Base-by-base conservation (phyloP, 345 rosid genomes). In the Erucastrum elatum region DNA sequence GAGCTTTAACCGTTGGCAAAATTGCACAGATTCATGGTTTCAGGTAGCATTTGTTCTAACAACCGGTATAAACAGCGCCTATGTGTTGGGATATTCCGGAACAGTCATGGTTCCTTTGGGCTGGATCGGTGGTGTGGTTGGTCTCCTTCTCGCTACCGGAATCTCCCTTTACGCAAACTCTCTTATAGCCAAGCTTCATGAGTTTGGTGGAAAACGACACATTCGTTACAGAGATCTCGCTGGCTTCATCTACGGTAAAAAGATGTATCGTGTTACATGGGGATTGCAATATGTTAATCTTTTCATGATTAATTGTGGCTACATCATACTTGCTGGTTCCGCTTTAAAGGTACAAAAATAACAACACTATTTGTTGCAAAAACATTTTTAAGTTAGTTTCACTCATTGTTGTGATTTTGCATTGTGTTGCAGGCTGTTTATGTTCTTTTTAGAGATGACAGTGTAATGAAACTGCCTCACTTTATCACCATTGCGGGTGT, bases 291-390 rank as follows among this genome's bases (percentile, higher is more conserved):
- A 85, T 87, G 79, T 80, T 2, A 84, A 85, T 74, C 88, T 85
- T 68, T 87, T 87, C 81, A 85, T 87, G 90, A 85, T 85, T 62
- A 87, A 84, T 59, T 80, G 82, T 68, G 90, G 90, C 58, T 87
- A 17, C 77, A 85, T 87, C 68, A 85, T 87, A 37, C 75, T 87
- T 71, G 90, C 86, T 64, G 90, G 90, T 76, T 81, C 85, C 0
- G 84, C 86, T 6, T 75, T 84, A 62, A 84, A 84, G 86, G 86
- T 84, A 74, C 34, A 1, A 6, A 3, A 1, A 33, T 12, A 4
- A 66, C 60, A 44, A 41, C 29, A 4, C 13, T 0, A 17, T 34
- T 17, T 61, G 16, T 62, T 29, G 37, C 39, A 13, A 62, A 49
- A 30, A 67, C 30, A 53, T 53, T 64, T 4, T 15, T 15, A 6